Percentiles rank a stretch among this genome's conserved stretches.
phyloP scores from a whole-genome alignment of 2,329 filamentous ascomycete species.

The Aspergillus sp. region DNA sequence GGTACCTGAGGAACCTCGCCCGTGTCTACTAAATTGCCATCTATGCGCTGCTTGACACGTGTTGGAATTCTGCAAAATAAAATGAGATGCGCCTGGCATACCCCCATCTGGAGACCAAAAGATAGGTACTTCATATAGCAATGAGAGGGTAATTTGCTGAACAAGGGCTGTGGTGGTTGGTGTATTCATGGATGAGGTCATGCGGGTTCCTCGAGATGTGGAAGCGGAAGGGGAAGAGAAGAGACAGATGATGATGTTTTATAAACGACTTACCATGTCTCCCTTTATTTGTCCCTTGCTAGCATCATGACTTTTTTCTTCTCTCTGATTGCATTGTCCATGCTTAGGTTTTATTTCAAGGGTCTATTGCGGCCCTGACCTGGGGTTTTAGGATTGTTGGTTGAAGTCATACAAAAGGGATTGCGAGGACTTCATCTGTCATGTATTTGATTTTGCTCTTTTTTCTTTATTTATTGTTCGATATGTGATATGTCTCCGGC shows the following conservation, averaged over 20 bases:
- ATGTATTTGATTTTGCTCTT: conserved; percentile 16
- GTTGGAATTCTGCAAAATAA: conserved; percentile 9
- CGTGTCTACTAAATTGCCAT: conserved; percentile 75
- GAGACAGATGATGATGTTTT: neutral
- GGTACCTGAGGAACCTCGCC: conserved; percentile 96
- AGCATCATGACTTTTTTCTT: conserved; percentile 22
- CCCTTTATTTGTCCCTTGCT: neutral
- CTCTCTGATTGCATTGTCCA: conserved; percentile 21
- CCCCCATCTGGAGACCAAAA: neutral
- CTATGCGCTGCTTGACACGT: conserved; percentile 7
- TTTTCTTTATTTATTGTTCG: conserved; percentile 15
- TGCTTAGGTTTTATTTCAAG: conserved; percentile 21
- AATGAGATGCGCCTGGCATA: conserved; percentile 10
- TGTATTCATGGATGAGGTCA: neutral
- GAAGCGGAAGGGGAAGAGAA: neutral
- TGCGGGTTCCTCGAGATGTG: neutral
- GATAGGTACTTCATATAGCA: neutral
- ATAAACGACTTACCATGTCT: neutral
- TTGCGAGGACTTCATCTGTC: conserved; percentile 21
- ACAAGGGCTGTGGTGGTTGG: neutral
- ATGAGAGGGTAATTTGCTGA: neutral
- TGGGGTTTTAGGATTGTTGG: conserved; percentile 19
- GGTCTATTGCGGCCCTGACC: conserved; percentile 12
- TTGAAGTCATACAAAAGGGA: conserved; percentile 26
- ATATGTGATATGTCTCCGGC: conserved; percentile 23